Evolutionary conservation across 2,329 filamentous ascomycete species (phyloP).

Genomic region (Aspergillus latus): DNA sequence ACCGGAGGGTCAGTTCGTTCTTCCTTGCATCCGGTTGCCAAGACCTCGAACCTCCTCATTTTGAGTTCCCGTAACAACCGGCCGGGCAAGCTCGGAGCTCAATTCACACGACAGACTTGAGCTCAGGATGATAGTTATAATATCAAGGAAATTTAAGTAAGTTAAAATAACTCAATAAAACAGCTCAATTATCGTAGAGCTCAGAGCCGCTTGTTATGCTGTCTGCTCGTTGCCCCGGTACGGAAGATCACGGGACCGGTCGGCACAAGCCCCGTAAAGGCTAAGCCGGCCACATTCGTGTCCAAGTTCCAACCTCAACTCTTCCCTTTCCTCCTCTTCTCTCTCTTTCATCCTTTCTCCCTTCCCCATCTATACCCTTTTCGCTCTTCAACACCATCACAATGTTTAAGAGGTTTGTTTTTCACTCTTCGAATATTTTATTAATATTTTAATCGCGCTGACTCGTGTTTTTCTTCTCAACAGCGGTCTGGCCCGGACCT

Average conservation of each 20-base stretch:
- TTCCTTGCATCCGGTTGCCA: conserved; percentile 26
- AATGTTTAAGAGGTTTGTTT: conserved; percentile 63
- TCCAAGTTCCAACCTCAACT: conserved; percentile 33
- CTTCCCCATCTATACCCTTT: conserved; percentile 36
- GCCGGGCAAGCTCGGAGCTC: conserved; percentile 15
- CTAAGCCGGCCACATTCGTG: conserved; percentile 34
- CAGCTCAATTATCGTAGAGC: background rate
- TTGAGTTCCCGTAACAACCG: conserved; percentile 23
- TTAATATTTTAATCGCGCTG: conserved; percentile 17
- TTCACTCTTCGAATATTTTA: conserved; percentile 14
- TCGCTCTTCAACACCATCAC: conserved; percentile 50
- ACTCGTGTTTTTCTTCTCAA: conserved; percentile 14
- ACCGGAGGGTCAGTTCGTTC: conserved; percentile 5
- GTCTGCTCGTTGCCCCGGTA: conserved; percentile 31
- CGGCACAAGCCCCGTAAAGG: conserved; percentile 46
- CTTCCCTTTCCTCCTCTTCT: conserved; percentile 32
- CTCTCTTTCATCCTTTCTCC: conserved; percentile 34
- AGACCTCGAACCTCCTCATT: conserved; percentile 22
- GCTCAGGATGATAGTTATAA: background rate
- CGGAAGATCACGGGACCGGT: conserved; percentile 45
- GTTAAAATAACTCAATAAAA: background rate
- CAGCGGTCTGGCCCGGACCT: conserved; percentile 66
- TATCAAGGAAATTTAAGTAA: background rate
- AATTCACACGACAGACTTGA: background rate
- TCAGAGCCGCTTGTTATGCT: background rate